phyloP scores from a whole-genome alignment of 2,329 filamentous ascomycete species.

The Colletotrichum lindemuthianum region DNA sequence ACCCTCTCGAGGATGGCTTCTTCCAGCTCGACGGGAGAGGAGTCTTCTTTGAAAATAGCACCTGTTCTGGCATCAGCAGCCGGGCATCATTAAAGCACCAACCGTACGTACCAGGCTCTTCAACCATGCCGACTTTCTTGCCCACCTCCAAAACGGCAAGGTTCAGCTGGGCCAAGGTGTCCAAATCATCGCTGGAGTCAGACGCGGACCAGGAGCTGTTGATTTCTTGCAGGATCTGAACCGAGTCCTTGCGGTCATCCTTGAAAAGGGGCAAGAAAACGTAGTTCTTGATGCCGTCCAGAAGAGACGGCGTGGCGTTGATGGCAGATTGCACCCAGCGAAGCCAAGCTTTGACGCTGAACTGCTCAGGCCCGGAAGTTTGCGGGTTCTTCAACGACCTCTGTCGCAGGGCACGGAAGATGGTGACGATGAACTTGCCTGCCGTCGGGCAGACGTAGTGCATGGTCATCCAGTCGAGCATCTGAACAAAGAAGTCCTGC shows the following conservation, averaged over 20 bases:
- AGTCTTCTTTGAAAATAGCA: constrained; percentile 19
- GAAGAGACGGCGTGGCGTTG: constrained; percentile 57
- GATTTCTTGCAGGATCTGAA: constrained; percentile 67
- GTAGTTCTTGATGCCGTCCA: constrained; percentile 73
- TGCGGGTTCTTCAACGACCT: constrained; percentile 38
- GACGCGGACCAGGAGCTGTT: constrained; percentile 60
- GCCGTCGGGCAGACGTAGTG: constrained; percentile 68
- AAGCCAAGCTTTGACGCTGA: constrained; percentile 61
- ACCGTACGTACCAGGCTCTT: constrained; percentile 66
- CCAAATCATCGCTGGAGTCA: constrained; percentile 56
- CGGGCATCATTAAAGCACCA: constrained; percentile 11
- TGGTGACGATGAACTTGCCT: constrained; percentile 68
- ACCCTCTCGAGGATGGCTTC: constrained; percentile 60
- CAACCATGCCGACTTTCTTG: constrained; percentile 75
- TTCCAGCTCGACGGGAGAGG: constrained; percentile 47
- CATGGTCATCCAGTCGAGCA: constrained; percentile 66
- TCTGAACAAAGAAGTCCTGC: constrained; percentile 59
- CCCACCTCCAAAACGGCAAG: constrained; percentile 76
- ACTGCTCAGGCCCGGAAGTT: constrained; percentile 37
- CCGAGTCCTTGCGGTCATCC: constrained; percentile 61
- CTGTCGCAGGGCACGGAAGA: constrained; percentile 61
- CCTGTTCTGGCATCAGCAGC: constrained; percentile 2
- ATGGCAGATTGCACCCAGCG: constrained; percentile 65
- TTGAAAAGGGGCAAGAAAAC: constrained; percentile 72
- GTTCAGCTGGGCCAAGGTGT: constrained; percentile 67